Base-by-base conservation (phyloP, 306 rosid genomes). In the Malus sylvestris region DNA sequence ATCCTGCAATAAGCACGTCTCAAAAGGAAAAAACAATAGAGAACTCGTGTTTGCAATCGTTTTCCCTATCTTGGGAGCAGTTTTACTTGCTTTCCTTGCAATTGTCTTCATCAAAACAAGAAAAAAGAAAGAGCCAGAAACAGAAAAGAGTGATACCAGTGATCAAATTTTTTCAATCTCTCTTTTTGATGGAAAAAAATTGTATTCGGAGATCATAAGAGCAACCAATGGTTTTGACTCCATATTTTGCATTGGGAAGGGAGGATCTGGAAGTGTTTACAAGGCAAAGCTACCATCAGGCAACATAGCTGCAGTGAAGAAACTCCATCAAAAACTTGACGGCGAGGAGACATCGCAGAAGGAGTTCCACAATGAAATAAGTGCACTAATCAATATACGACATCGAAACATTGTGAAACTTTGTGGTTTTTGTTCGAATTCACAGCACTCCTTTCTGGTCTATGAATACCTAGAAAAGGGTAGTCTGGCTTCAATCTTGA, bases 361-460 rank as follows among this genome's bases (percentile, higher is more conserved):
- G 60, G 82, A 78, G 40, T 82, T 82, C 23, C 2, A 60, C 20
- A 82, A 78, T 22, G 83, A 82, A 65, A 63, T 82, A 69, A 29
- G 22, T 13, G 83, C 73, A 23, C 30, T 72, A 11, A 51, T 67
- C n/a, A 68, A 78, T 73, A n/a, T 78, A 27, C 72, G 82, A 30
- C 85, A 82, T 59, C 44, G 76, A 61, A 82, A 82, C 62, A 74
- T 82, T 62, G 79, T 72, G 32, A 82, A 74, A 49, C 67, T 78
- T 4, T 30, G 18, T 30, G 77, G 85, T 1, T 78, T 78, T 67
- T 82, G 82, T 32, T 73, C 72, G 11, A 67, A 42, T 20, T 42
- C 11, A 10, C n/a, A 51, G 1, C 64, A 69, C 69, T 58, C 80
- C 1, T 74, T 78, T 62, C 64, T 82, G 77, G 55, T 78, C 10